A percentile compares a stretch with the other conserved stretches of the same genome.
Evolutionary conservation across 768 basidiomycete species (phyloP).

Genomic region (Leccinum pellstonianum): DNA sequence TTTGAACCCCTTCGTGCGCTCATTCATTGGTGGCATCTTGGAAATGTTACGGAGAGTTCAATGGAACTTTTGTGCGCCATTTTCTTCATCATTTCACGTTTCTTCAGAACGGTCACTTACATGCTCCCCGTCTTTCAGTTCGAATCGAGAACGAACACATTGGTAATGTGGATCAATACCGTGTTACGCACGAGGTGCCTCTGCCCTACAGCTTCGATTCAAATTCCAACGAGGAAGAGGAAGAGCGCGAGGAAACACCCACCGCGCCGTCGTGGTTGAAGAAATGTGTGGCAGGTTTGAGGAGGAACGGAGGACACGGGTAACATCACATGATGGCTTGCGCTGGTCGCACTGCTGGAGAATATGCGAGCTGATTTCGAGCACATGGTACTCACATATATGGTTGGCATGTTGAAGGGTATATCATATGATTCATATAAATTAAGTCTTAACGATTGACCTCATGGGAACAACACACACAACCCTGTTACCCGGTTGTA

Average conservation of each 20-base stretch:
- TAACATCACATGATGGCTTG: background rate
- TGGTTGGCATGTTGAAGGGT: background rate
- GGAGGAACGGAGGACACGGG: slow-evolving; percentile 3
- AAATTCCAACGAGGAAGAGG: slow-evolving; percentile 47
- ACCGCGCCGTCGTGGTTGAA: background rate
- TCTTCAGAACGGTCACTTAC: background rate
- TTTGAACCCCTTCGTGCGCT: slow-evolving; percentile 55
- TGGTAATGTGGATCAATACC: slow-evolving; percentile 62
- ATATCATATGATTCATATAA: background rate
- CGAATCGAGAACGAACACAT: slow-evolving; percentile 90
- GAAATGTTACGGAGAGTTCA: slow-evolving; percentile 81
- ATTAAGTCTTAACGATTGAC: background rate
- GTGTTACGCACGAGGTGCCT: slow-evolving; percentile 83
- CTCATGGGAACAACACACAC: background rate
- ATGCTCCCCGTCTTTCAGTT: slow-evolving; percentile 37
- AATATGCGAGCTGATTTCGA: background rate
- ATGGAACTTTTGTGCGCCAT: slow-evolving; percentile 84
- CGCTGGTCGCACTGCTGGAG: background rate
- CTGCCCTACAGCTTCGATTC: slow-evolving; percentile 63
- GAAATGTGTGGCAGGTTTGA: background rate
- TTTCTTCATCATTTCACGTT: background rate
- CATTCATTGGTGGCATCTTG: slow-evolving; percentile 65
- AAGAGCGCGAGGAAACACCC: slow-evolving; percentile 38
- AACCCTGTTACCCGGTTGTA: background rate
- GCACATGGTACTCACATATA: background rate